These are phyloP conservation scores for Nakazawaea sp. DNA, from an alignment of 805 yeast genomes.

Conservation along the genomic window DNA sequence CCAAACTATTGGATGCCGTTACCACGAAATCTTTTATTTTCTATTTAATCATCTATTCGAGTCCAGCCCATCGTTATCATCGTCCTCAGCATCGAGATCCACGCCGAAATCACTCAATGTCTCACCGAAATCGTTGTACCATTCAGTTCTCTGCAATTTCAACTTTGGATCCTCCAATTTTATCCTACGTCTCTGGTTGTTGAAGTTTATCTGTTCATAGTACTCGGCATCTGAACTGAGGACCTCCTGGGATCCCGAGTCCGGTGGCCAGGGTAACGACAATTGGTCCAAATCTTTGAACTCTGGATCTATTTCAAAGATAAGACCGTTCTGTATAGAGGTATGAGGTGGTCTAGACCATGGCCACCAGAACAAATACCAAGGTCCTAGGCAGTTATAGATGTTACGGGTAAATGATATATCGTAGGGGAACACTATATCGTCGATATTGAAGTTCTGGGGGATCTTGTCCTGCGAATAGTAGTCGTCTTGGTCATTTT, in stretches of 20 bases:
- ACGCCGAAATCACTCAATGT: constrained; percentile 82
- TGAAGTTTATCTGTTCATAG: constrained; percentile 12
- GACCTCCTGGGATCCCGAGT: constrained; percentile 46
- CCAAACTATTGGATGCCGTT: too few species aligned
- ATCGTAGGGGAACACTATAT: constrained; percentile 81
- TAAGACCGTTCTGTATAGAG: constrained; percentile 55
- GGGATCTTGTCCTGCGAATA: constrained; percentile 6
- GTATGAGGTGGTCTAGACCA: constrained; percentile 55
- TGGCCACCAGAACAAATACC: constrained; percentile 63
- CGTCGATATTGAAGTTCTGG: constrained; percentile 44
- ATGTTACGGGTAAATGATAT: constrained; percentile 53
- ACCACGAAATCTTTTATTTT: too few species aligned
- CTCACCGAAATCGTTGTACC: constrained; percentile 84
- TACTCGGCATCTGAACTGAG: constrained; percentile 7
- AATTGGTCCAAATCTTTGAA: constrained; percentile 49
- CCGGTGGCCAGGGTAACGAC: constrained; percentile 90
- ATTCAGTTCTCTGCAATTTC: constrained; percentile 35
- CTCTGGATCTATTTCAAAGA: constrained; percentile 46
- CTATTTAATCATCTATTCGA: too few species aligned
- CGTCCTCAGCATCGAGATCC: constrained; percentile 57
- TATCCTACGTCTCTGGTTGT: neutral
- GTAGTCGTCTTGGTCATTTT: neutral
- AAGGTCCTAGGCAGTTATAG: constrained; percentile 49
- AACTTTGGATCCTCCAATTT: constrained; percentile 25
- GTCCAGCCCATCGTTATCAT: constrained; percentile 14